Conservation (phyloP, 768 basidiomycete species). For the Suillus alpinus region DNA sequence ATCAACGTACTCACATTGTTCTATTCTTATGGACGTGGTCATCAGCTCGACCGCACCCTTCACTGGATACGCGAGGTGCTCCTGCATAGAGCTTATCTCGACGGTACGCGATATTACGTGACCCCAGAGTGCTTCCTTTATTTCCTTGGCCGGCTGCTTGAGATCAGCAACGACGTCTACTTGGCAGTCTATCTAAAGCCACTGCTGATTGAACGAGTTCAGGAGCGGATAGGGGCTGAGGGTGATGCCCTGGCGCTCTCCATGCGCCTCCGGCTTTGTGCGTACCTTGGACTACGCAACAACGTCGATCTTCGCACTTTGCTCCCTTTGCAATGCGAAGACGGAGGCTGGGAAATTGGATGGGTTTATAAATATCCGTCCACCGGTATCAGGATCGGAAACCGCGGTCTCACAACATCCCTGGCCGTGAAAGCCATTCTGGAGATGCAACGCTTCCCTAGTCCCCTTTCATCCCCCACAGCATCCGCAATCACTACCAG, state of each 20-base stretch:
- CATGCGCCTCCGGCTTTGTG: slow-evolving; percentile 50
- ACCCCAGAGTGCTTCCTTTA: slow-evolving; percentile 52
- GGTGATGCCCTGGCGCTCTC: slow-evolving; percentile 56
- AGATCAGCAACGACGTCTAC: slow-evolving; percentile 26
- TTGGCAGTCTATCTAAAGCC: slow-evolving; percentile 38
- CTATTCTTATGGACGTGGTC: slow-evolving; percentile 46
- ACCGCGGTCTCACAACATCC: slow-evolving; percentile 54
- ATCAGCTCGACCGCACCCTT: slow-evolving; percentile 41
- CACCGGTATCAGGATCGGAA: slow-evolving; percentile 47
- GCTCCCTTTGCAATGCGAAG: slow-evolving; percentile 46
- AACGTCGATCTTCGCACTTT: slow-evolving; percentile 45
- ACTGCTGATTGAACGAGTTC: slow-evolving; percentile 42
- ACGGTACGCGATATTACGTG: slow-evolving; percentile 55
- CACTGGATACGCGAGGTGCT: slow-evolving; percentile 51
- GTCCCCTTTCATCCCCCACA: neutral
- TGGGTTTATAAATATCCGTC: slow-evolving; percentile 58
- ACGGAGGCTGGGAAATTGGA: slow-evolving; percentile 54
- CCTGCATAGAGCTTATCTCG: slow-evolving; percentile 49
- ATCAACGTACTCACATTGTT: slow-evolving; percentile 50
- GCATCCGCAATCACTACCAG: neutral
- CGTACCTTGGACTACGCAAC: slow-evolving; percentile 38
- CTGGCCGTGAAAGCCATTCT: slow-evolving; percentile 51
- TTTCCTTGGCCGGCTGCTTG: slow-evolving; percentile 46
- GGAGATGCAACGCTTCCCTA: neutral
- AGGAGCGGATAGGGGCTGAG: slow-evolving; percentile 46